Percentiles rank a stretch among this genome's conserved stretches.
These are phyloP conservation scores for Boletus bicolor DNA, from an alignment of 768 basidiomycete genomes.

Conservation along the genomic window DNA sequence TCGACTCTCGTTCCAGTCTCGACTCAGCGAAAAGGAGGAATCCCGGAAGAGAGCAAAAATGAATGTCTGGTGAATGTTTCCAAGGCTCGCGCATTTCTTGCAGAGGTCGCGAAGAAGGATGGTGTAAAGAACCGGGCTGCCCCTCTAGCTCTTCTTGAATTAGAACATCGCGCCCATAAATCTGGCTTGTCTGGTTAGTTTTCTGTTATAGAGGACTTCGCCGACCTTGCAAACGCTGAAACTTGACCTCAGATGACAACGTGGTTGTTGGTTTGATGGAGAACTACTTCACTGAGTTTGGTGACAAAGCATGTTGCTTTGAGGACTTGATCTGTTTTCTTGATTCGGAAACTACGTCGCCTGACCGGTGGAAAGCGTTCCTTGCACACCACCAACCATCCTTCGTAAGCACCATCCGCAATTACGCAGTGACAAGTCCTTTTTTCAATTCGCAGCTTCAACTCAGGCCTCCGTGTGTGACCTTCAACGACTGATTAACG, in stretches of 20 bases:
- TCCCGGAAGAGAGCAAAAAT: conserved; percentile 36
- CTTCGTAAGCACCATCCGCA: conserved; percentile 41
- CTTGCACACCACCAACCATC: conserved; percentile 45
- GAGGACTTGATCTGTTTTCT: conserved; percentile 80
- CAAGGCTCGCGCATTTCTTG: conserved; percentile 51
- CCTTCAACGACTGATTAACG: conserved; percentile 69
- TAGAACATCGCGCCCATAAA: conserved; percentile 57
- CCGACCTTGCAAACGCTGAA: conserved; percentile 1
- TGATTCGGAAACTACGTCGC: conserved; percentile 44
- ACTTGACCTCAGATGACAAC: conserved; percentile 38
- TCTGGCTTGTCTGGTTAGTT: conserved; percentile 45
- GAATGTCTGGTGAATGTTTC: conserved; percentile 39
- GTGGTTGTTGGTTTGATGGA: conserved; percentile 50
- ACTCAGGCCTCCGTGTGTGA: conserved; percentile 48
- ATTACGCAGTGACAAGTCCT: conserved; percentile 6
- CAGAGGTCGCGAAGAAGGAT: conserved; percentile 57
- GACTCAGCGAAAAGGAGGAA: conserved; percentile 19
- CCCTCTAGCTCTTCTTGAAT: conserved; percentile 69
- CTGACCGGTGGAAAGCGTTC: conserved; percentile 51
- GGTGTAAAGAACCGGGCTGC: conserved; percentile 73
- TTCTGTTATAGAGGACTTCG: neutral
- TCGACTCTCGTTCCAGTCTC: conserved; percentile 51
- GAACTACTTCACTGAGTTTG: conserved; percentile 67
- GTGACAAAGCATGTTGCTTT: conserved; percentile 81
- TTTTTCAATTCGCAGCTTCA: conserved; percentile 16